Base-by-base conservation (phyloP, 441 rosid species). In the Populus hybrid region DNA sequence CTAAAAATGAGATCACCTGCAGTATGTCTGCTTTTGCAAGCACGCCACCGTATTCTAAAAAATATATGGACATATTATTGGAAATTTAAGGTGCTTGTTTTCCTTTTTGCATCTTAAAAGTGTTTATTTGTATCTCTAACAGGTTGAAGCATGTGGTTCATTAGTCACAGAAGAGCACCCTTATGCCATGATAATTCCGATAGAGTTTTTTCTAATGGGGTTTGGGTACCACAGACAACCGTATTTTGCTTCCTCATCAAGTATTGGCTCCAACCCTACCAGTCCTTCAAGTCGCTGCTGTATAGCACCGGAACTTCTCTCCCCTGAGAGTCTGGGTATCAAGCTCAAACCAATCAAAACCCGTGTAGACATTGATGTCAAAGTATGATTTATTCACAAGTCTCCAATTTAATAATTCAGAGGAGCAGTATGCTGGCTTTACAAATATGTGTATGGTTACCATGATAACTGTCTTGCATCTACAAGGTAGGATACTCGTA, bases 111-210 rank as follows among this genome's bases (percentile, higher is more conserved):
- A 45, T 45, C 56, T 45, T 45, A 45, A 45, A 2, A 20, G 38
- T 26, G 35, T 16, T 74, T 74, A 53, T 50, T 29, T 78, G 61
- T 59, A 69, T 33, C 14, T 71, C 53, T 40, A 64, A 66, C 89
- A 92, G 98, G 98, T 94, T 64, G 91, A 89, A 80, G 90, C 89
- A 10, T 90, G 97, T 76, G 97, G 97, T 31, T 94, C 97, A 6
- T 78, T 94, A 85, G 98, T 92, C 66, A 92, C 98, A 69, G 95
- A 94, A 81, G 98, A 88, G 82, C 89, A 88, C 59, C 92, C 94
- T 2, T 82, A 86, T 74, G 90, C 91, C 64, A 89, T 90, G 94
- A 42, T 90, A 65, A 82, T 89, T 68, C 94, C 94, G 1, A 87
- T 90, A 1, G 90, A 89, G 78, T 77, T 81, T 83, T 90, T 87